phyloP scores from a whole-genome alignment of 2,329 filamentous ascomycete species.

The Blumeriella jaapii region DNA sequence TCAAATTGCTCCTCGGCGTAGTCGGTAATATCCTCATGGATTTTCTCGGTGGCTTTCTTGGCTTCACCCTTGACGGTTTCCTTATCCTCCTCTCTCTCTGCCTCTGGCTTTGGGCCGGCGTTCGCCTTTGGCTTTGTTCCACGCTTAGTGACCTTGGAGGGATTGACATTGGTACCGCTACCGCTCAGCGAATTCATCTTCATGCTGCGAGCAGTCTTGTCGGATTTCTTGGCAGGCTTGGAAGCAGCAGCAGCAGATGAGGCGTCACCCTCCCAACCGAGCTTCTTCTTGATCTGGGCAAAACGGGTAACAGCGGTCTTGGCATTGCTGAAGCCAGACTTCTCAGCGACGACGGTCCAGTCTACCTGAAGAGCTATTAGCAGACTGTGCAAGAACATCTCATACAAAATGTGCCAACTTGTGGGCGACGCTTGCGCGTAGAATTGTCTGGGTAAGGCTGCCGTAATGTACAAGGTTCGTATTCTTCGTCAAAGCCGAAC shows the following conservation, averaged over 20 bases:
- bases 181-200: background rate
- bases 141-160: constrained; percentile 8
- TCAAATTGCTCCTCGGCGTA: too few species aligned
- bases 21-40: too few species aligned
- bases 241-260: background rate
- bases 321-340: constrained; percentile 35
- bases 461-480: background rate
- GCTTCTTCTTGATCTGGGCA: constrained; percentile 38
- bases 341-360: constrained; percentile 35
- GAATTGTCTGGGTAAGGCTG: background rate
- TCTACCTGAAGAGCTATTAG: too few species aligned
- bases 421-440: background rate
- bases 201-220: background rate
- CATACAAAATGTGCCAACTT: background rate
- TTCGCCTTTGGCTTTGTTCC: background rate
- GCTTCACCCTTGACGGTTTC: background rate
- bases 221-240: constrained; percentile 5
- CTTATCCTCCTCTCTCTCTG: background rate
- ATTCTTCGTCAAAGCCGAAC: too few species aligned
- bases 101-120: background rate
- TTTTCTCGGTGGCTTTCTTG: too few species aligned
- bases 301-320: constrained; percentile 37
- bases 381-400: too few species aligned
- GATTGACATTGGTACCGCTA: constrained; percentile 9
- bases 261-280: constrained; percentile 20